Evolutionary conservation across 768 basidiomycete genomes (phyloP).

Genomic region (Sutorius australiensis): DNA sequence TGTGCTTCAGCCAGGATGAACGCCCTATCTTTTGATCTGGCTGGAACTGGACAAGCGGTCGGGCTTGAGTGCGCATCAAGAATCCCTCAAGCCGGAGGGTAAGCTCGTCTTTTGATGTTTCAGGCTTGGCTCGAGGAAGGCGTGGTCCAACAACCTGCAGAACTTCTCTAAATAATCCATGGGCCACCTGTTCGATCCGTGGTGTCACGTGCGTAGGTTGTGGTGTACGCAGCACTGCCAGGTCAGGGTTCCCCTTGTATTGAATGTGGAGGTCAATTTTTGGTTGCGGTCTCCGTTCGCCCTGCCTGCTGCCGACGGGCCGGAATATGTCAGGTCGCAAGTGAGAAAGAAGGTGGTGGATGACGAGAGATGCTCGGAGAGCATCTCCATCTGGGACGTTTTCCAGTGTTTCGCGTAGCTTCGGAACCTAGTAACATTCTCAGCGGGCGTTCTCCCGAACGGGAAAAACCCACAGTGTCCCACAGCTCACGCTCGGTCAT

Average conservation of each 20-base stretch:
- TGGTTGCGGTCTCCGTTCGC: background rate
- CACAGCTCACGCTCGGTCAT: slow-evolving; percentile 27
- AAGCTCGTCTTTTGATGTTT: slow-evolving; percentile 11
- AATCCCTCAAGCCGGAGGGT: slow-evolving; percentile 19
- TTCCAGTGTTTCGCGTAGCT: slow-evolving; percentile 21
- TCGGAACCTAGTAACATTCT: slow-evolving; percentile 15
- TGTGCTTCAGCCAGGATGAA: slow-evolving; percentile 36
- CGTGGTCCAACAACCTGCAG: slow-evolving; percentile 51
- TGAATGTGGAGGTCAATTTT: background rate
- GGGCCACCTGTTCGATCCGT: slow-evolving; percentile 48
- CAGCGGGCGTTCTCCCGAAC: background rate
- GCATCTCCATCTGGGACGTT: slow-evolving; percentile 17
- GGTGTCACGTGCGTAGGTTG: slow-evolving; percentile 62
- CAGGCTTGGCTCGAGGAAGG: slow-evolving; percentile 19
- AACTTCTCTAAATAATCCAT: slow-evolving; percentile 50
- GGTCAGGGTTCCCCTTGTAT: slow-evolving; percentile 45
- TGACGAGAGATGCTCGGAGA: slow-evolving; percentile 19
- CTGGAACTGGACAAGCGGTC: slow-evolving; percentile 17
- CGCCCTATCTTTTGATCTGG: slow-evolving; percentile 34
- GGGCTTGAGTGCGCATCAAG: slow-evolving; percentile 15
- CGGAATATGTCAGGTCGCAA: slow-evolving; percentile 13
- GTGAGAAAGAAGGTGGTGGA: slow-evolving; percentile 17
- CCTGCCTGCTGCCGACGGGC: slow-evolving; percentile 1
- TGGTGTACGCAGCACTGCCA: slow-evolving; percentile 55
- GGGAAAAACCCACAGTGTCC: slow-evolving; percentile 20